These are phyloP conservation scores for Dictyostelium purpureum DNA, from an alignment of 78 protist species.

Conservation along the genomic window DNA sequence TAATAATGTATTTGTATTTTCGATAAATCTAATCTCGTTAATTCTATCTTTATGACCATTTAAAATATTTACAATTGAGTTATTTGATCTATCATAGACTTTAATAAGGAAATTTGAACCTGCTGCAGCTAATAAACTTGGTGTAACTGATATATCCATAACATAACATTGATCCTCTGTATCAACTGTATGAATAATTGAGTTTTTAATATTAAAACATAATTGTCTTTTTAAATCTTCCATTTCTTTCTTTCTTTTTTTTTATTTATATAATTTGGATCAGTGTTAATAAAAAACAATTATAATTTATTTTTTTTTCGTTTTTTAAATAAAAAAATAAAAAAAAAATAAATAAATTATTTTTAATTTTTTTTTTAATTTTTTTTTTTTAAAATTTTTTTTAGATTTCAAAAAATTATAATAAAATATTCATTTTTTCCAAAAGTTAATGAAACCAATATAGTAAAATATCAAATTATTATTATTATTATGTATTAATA, in stretches of 20 bases:
- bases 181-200: conserved; percentile 28
- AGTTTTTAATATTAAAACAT: background rate
- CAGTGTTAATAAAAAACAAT: background rate
- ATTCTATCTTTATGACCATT: conserved; percentile 49
- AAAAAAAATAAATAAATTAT: background rate
- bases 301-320: background rate
- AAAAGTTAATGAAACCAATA: too few species aligned
- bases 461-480: too few species aligned
- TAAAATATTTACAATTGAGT: background rate
- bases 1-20: background rate
- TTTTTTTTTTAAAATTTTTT: too few species aligned
- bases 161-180: conserved; percentile 25
- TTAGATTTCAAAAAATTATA: too few species aligned
- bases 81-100: conserved; percentile 27
- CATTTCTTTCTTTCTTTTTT: background rate
- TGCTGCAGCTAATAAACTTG: conserved; percentile 26
- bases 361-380: background rate
- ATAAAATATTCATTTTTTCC: too few species aligned
- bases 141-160: background rate
- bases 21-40: conserved; percentile 5
- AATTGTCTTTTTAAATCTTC: background rate
- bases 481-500: too few species aligned
- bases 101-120: conserved; percentile 62
- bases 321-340: background rate
- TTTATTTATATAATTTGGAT: background rate